A percentile compares a stretch with the other conserved stretches of the same genome.
phyloP scores from a whole-genome alignment of 2,329 filamentous ascomycete species.

The Trichoderma lentiforme region DNA sequence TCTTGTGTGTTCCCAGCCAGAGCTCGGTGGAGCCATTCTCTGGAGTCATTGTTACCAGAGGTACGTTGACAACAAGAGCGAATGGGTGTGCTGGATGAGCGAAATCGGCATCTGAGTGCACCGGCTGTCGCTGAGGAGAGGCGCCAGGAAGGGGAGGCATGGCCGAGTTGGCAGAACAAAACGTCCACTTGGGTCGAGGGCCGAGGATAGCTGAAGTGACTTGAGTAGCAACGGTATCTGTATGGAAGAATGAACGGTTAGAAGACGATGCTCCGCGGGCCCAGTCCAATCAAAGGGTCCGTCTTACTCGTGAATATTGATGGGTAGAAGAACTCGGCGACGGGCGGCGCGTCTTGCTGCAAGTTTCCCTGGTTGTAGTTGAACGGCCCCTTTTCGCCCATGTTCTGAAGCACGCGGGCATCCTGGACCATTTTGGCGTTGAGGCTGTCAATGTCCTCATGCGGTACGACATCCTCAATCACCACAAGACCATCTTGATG shows the following conservation, averaged over 20 bases:
- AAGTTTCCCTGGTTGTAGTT: constrained; percentile 63
- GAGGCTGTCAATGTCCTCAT: constrained; percentile 49
- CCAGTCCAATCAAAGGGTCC: not conserved
- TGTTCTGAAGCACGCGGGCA: constrained; percentile 47
- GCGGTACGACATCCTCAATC: constrained; percentile 49
- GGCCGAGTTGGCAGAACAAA: constrained; percentile 56
- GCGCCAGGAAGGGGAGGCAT: constrained; percentile 46
- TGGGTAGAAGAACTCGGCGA: constrained; percentile 45
- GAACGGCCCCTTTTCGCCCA: constrained; percentile 54
- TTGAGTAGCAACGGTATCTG: constrained; percentile 54
- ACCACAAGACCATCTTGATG: constrained; percentile 56
- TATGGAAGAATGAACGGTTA: not conserved
- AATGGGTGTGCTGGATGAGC: constrained; percentile 53
- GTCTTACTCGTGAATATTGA: constrained; percentile 53
- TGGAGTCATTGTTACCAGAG: constrained; percentile 47
- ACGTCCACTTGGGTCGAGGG: constrained; percentile 53
- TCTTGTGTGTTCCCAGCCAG: constrained; percentile 55
- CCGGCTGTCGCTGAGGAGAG: constrained; percentile 47
- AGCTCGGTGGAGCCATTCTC: constrained; percentile 56
- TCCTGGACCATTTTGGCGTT: constrained; percentile 60
- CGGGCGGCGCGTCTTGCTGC: constrained; percentile 57
- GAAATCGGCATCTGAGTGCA: constrained; percentile 60
- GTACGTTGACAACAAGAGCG: constrained; percentile 53
- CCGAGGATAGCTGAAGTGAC: constrained; percentile 54
- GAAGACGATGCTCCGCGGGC: too few relatives aligned